Evolutionary conservation across 345 rosid species (phyloP).

Genomic region (Gossypium herbaceum): DNA sequence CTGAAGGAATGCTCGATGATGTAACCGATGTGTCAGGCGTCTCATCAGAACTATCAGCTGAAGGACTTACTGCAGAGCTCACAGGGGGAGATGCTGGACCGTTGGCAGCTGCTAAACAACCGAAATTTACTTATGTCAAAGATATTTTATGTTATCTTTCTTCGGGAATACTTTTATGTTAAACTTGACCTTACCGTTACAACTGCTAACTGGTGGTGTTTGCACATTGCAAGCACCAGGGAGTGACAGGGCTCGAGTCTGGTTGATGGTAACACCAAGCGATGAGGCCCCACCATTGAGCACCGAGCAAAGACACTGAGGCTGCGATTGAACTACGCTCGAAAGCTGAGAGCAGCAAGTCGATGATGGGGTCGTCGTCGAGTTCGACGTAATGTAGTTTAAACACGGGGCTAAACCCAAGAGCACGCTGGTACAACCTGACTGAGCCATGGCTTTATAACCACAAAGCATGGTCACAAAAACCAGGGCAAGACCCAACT

Average conservation of each 20-base stretch:
- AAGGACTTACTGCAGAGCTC: slow-evolving; percentile 15
- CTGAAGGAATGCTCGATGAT: slow-evolving; percentile 11
- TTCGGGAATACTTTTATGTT: not conserved
- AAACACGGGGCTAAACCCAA: slow-evolving; percentile 31
- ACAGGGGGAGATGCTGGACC: slow-evolving; percentile 25
- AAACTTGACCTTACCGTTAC: not conserved
- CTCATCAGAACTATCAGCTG: slow-evolving; percentile 23
- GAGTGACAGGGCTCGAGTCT: slow-evolving; percentile 23
- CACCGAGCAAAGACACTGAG: slow-evolving; percentile 42
- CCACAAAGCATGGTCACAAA: slow-evolving; percentile 22
- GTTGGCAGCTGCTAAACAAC: slow-evolving; percentile 3
- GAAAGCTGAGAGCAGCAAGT: slow-evolving; percentile 53
- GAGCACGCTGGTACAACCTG: slow-evolving; percentile 31
- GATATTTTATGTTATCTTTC: not conserved
- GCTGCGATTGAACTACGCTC: slow-evolving; percentile 41
- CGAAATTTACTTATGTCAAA: not conserved
- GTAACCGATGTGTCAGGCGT: slow-evolving; percentile 19
- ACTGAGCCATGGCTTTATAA: slow-evolving; percentile 29
- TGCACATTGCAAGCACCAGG: slow-evolving; percentile 32
- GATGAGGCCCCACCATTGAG: slow-evolving; percentile 28
- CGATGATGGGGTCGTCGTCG: slow-evolving; percentile 39
- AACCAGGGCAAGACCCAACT: slow-evolving; percentile 27
- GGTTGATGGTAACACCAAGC: slow-evolving; percentile 17
- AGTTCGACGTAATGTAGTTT: slow-evolving; percentile 33
- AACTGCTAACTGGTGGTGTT: slow-evolving; percentile 26